Percentiles rank a stretch among this genome's conserved stretches.
Conservation (phyloP, 176 grass and related monocot species). For the Oryza glaberrima region DNA sequence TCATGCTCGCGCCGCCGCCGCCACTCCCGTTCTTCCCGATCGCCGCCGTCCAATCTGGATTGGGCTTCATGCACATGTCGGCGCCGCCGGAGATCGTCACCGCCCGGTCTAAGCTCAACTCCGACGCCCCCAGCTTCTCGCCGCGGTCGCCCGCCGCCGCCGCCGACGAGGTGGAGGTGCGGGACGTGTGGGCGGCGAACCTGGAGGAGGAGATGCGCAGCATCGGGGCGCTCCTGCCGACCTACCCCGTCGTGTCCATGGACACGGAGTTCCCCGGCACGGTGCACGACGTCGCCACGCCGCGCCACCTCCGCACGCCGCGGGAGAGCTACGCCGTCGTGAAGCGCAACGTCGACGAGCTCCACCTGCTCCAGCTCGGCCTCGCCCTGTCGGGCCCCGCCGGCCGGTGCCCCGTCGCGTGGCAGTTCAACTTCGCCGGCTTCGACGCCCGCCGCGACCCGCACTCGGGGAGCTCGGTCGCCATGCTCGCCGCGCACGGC, state of each 20-base stretch:
- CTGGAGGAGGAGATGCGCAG: conserved; percentile 7
- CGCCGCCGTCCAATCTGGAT: background rate
- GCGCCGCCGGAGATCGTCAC: background rate
- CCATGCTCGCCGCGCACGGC: conserved; percentile 48
- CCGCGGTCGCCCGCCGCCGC: too few species aligned
- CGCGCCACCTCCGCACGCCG: conserved; percentile 33
- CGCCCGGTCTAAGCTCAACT: too few species aligned
- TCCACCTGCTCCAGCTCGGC: conserved; percentile 51
- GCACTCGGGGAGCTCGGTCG: conserved; percentile 25
- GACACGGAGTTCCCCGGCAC: conserved; percentile 54
- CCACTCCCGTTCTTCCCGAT: background rate
- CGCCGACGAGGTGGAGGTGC: conserved; percentile 25
- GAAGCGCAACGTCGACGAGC: conserved; percentile 37
- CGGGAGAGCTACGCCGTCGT: conserved; percentile 38
- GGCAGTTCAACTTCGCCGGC: conserved; percentile 58
- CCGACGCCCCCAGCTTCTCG: background rate
- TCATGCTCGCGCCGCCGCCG: background rate
- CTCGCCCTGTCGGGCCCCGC: conserved; percentile 5
- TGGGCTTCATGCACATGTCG: background rate
- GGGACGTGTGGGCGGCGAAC: conserved; percentile 44
- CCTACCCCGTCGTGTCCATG: conserved; percentile 36
- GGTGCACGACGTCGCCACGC: conserved; percentile 31
- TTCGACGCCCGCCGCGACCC: conserved; percentile 34
- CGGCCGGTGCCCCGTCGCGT: conserved; percentile 23
- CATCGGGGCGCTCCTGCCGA: background rate